These are phyloP conservation scores for Cercospora janseana DNA, from an alignment of 2,329 filamentous ascomycete species.

Conservation along the genomic window DNA sequence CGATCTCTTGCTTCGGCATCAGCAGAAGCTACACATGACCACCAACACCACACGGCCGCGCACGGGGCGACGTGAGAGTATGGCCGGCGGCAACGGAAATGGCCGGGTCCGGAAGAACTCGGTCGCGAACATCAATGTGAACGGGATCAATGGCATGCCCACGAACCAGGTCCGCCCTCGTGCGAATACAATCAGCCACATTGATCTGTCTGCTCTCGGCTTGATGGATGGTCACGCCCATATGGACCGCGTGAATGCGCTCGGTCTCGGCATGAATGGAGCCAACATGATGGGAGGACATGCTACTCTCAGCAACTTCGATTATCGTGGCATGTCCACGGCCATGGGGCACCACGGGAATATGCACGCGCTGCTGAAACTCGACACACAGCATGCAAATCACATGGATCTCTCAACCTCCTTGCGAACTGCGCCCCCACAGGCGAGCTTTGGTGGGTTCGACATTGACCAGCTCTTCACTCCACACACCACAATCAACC, in stretches of 20 bases:
- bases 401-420: constrained; percentile 59
- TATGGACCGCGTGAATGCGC: constrained; percentile 32
- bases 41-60: constrained; percentile 83
- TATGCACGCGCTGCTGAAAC: constrained; percentile 69
- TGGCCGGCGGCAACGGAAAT: constrained; percentile 65
- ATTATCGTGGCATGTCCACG: constrained; percentile 71
- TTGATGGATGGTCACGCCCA: constrained; percentile 31
- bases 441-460: constrained; percentile 66
- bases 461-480: constrained; percentile 72
- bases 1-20: constrained; percentile 87
- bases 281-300: constrained; percentile 60
- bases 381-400: constrained; percentile 73
- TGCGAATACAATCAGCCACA: constrained; percentile 94
- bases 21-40: constrained; percentile 97
- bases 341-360: constrained; percentile 65
- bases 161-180: constrained; percentile 71
- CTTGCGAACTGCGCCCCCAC: constrained; percentile 74
- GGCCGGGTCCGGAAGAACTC: constrained; percentile 90
- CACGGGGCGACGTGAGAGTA: constrained; percentile 81
- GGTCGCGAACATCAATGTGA: constrained; percentile 61
- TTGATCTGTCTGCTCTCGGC: constrained; percentile 73
- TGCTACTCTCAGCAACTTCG: constrained; percentile 54
- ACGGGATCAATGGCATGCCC: constrained; percentile 49
- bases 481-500: constrained; percentile 61
- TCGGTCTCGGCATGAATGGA: constrained; percentile 25